These are phyloP conservation scores for Arabis hirsuta DNA, from an alignment of 345 rosid species.

Conservation along the genomic window DNA sequence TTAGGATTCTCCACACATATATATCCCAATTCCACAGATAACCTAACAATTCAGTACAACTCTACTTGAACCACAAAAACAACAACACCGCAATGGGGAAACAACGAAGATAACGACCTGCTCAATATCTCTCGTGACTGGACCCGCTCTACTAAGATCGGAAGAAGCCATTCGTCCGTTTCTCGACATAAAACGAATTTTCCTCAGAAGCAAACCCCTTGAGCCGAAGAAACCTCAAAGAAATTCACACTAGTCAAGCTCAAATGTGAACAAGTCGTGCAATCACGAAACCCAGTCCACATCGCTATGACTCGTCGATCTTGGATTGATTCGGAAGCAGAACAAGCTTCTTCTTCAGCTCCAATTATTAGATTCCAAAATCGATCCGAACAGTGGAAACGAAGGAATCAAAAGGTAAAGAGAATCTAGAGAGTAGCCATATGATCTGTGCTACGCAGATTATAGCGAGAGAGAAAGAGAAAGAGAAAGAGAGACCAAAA, in stretches of 20 bases:
- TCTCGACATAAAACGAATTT: slow-evolving; percentile 47
- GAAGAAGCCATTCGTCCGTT: slow-evolving; percentile 73
- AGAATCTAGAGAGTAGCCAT: slow-evolving; percentile 31
- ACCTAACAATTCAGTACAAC: slow-evolving; percentile 9
- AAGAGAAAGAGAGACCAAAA: slow-evolving; percentile 41
- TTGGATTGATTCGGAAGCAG: background rate
- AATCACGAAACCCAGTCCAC: slow-evolving; percentile 23
- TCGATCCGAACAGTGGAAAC: slow-evolving; percentile 29
- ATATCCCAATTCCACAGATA: background rate
- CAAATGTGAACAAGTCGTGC: slow-evolving; percentile 28
- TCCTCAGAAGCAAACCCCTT: slow-evolving; percentile 48
- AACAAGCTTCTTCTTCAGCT: slow-evolving; percentile 41
- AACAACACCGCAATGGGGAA: slow-evolving; percentile 30
- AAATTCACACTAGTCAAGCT: slow-evolving; percentile 45
- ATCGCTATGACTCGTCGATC: slow-evolving; percentile 35
- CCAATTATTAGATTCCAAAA: slow-evolving; percentile 26
- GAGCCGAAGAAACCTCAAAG: slow-evolving; percentile 46
- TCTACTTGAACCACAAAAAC: background rate
- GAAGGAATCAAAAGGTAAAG: slow-evolving; percentile 1
- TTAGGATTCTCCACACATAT: slow-evolving; percentile 2
- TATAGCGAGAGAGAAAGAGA: slow-evolving; percentile 15
- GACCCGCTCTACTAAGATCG: slow-evolving; percentile 84
- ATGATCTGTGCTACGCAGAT: slow-evolving; percentile 46
- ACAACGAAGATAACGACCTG: slow-evolving; percentile 59
- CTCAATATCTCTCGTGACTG: slow-evolving; percentile 83